Evolutionary conservation across 345 rosid genomes (phyloP).

Genomic region (Zanthoxylum bungeanum): DNA sequence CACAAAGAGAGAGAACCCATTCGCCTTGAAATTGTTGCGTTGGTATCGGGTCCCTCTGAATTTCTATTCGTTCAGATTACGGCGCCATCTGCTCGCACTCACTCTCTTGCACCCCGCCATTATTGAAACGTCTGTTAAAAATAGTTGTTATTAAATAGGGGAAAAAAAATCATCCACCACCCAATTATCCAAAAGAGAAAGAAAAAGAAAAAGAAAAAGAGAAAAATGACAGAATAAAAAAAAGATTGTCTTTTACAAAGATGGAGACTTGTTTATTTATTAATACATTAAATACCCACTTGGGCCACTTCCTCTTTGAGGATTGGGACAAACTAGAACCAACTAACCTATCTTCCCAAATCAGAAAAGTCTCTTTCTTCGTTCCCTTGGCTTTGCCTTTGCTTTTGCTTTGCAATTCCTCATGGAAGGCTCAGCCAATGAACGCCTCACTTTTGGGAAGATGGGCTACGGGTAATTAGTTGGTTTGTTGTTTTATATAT

Average conservation of each 20-base stretch:
- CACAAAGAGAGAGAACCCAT: neutral
- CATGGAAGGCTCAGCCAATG: slow-evolving; percentile 67
- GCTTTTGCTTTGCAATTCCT: slow-evolving; percentile 3
- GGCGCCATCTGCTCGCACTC: neutral
- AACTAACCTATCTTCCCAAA: slow-evolving; percentile 22
- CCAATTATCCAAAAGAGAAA: too few species aligned
- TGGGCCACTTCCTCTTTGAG: slow-evolving; percentile 7
- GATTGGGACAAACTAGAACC: slow-evolving; percentile 10
- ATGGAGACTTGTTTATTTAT: neutral
- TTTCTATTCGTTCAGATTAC: slow-evolving; percentile 12
- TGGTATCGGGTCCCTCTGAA: neutral
- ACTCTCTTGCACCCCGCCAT: too few species aligned
- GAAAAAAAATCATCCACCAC: neutral
- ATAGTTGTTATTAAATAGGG: neutral
- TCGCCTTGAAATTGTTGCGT: neutral
- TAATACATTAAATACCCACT: neutral
- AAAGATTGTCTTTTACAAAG: neutral
- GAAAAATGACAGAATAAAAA: neutral
- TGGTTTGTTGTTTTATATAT: neutral
- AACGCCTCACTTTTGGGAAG: slow-evolving; percentile 84
- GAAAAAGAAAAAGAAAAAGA: neutral
- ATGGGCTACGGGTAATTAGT: slow-evolving; percentile 81
- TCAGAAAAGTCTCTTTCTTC: slow-evolving; percentile 22
- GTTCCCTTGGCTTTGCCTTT: slow-evolving; percentile 19
- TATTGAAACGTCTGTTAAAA: neutral